Conservation (phyloP, 768 basidiomycete genomes). For the Rhizopogon vesiculosus region DNA sequence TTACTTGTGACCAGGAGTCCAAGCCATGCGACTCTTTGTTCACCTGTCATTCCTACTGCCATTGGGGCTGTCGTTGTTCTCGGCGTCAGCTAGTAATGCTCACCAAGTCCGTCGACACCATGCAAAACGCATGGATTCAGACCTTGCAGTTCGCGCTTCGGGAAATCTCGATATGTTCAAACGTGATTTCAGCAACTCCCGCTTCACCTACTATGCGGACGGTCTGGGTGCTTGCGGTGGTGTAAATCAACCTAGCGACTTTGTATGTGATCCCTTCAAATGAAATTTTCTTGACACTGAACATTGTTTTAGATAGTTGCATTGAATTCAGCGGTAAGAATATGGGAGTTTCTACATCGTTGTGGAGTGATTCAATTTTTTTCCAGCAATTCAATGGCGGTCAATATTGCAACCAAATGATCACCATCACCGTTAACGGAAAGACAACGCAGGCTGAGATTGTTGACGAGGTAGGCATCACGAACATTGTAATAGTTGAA, state of each 20-base stretch:
- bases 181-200: constrained; percentile 14
- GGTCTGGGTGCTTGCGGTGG: constrained; percentile 42
- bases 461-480: constrained; percentile 47
- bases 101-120: constrained; percentile 20
- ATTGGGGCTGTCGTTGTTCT: constrained; percentile 11
- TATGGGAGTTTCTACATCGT: background rate
- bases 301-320: constrained; percentile 47
- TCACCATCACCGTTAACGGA: constrained; percentile 59
- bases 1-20: background rate
- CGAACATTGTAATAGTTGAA: background rate
- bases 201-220: constrained; percentile 35
- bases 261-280: constrained; percentile 19
- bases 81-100: constrained; percentile 13
- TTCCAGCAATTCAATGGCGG: constrained; percentile 51
- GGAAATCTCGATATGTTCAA: constrained; percentile 13
- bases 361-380: background rate
- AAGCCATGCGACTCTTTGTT: constrained; percentile 18
- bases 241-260: constrained; percentile 25
- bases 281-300: background rate
- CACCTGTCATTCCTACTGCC: constrained; percentile 16
- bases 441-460: constrained; percentile 54
- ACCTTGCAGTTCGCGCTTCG: constrained; percentile 14
- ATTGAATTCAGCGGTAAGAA: constrained; percentile 25
- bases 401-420: constrained; percentile 53
- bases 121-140: constrained; percentile 12